A percentile compares a stretch with the other conserved stretches of the same genome.
These are phyloP conservation scores for Arxiozyma telluris DNA, from an alignment of 1,139 yeast species.

Conservation along the genomic window DNA sequence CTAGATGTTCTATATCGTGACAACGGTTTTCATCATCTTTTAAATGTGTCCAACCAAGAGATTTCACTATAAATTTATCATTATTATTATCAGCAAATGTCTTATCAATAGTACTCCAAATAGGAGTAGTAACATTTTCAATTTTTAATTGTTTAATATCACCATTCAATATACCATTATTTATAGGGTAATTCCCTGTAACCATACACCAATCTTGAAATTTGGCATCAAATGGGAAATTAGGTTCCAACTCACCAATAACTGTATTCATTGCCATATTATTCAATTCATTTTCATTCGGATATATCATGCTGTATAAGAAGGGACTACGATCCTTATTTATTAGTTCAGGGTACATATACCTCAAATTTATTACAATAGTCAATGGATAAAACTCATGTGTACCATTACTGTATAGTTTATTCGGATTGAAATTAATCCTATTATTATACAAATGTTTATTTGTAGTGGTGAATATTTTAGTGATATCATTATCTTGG, in stretches of 20 bases:
- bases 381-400: constrained; percentile 63
- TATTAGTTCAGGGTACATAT: background rate
- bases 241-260: constrained; percentile 70
- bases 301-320: constrained; percentile 36
- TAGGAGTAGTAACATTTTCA: background rate
- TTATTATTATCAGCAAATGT: background rate
- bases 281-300: constrained; percentile 33
- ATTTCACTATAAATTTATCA: background rate
- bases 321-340: constrained; percentile 49
- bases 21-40: background rate
- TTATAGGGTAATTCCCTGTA: constrained; percentile 75
- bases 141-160: background rate
- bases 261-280: constrained; percentile 42
- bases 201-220: constrained; percentile 90
- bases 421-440: constrained; percentile 22
- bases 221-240: constrained; percentile 82
- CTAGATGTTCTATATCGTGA: background rate
- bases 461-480: background rate
- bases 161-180: constrained; percentile 54
- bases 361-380: constrained; percentile 6
- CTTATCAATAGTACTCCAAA: constrained; percentile 2
- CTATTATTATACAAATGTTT: background rate
- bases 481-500: background rate
- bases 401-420: constrained; percentile 54
- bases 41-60: constrained; percentile 1